Evolutionary conservation across 257 asterid species (phyloP), one percentile per base, ranked within the genome.

Genomic region (Scutellaria galericulata): DNA sequence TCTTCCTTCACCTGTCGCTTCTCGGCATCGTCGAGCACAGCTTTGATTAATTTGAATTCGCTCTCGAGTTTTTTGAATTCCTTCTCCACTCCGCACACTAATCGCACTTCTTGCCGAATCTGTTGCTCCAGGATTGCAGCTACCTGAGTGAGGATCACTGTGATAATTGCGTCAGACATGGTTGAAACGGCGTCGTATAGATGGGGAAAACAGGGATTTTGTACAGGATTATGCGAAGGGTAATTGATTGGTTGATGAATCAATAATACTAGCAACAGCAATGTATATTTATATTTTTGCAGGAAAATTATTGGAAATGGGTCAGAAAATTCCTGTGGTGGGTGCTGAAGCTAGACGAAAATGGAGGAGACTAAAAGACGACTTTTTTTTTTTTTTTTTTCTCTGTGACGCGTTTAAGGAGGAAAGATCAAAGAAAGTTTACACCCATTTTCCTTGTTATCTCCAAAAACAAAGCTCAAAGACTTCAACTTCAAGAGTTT

Each of bases 21-120:
- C 39, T 88, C 96, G 4, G 96, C 96, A 51, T 87, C 96, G 18
- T 51, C 81, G 13, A 86, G 81, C 3, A 90, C 90, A 5, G 96
- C 87, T 48, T 69, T 75, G 45, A 90, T 82, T 76, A 87, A 56
- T 15, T 45, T 52, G 77, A 88, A 82, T 0, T 85, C 83, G 35
- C 68, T 77, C 22, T 27, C 37, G 37, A 90, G 95, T 8, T 86
- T 83, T 27, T 64, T 45, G 64, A 90, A 52, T 24, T 88, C 82
- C 55, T 74, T 82, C 3, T 69, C 80, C 46, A 80, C 95, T 0
- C 89, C 88, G 47, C 80, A 64, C 3, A 90, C 78, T n/a, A 90
- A 56, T 4, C 72, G 59, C 22, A 83, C 39, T 57, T 90, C 87
- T 74, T 54, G 70, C 0, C 83, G 81, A 3, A 86, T 75, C 60